A percentile compares a stretch with the other conserved stretches of the same genome.
Conservation (phyloP, 1,284 basidiomycete genomes). For the Pseudozyma pruni region DNA sequence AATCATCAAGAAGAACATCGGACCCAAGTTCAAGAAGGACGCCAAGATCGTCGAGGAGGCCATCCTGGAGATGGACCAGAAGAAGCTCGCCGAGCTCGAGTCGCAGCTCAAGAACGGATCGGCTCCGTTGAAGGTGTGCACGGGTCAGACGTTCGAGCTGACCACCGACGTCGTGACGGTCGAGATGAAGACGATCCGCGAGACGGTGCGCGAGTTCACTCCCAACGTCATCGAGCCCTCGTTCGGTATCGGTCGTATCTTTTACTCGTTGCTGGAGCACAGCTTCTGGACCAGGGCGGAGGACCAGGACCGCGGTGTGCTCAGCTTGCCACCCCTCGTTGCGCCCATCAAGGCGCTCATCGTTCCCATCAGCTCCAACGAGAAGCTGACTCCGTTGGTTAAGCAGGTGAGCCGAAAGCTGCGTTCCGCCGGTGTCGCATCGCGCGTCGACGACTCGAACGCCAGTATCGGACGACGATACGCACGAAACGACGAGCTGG, state of each 20-base stretch:
- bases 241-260: slow-evolving; percentile 95
- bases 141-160: slow-evolving; percentile 77
- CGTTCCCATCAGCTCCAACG: slow-evolving; percentile 89
- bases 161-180: slow-evolving; percentile 82
- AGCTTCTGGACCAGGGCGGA: slow-evolving; percentile 94
- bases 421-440: slow-evolving; percentile 86
- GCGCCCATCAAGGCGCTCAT: slow-evolving; percentile 96
- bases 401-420: slow-evolving; percentile 87
- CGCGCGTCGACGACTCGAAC: slow-evolving; percentile 93
- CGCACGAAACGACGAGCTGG: slow-evolving; percentile 96
- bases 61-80: slow-evolving; percentile 78
- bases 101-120: slow-evolving; percentile 78
- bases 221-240: slow-evolving; percentile 99
- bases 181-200: slow-evolving; percentile 86
- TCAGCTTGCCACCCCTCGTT: slow-evolving; percentile 88
- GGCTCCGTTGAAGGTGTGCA: slow-evolving; percentile 65
- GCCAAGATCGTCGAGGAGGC: slow-evolving; percentile 78
- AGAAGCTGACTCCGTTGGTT: slow-evolving; percentile 85
- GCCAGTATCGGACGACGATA: slow-evolving; percentile 96
- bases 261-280: slow-evolving; percentile 94
- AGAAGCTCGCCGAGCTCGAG: slow-evolving; percentile 77
- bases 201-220: slow-evolving; percentile 91
- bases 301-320: slow-evolving; percentile 73
- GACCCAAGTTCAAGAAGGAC: slow-evolving; percentile 89
- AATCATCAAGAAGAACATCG: slow-evolving; percentile 88